phyloP scores from a whole-genome alignment of 2,329 filamentous ascomycete species.

The Fusarium napiforme region DNA sequence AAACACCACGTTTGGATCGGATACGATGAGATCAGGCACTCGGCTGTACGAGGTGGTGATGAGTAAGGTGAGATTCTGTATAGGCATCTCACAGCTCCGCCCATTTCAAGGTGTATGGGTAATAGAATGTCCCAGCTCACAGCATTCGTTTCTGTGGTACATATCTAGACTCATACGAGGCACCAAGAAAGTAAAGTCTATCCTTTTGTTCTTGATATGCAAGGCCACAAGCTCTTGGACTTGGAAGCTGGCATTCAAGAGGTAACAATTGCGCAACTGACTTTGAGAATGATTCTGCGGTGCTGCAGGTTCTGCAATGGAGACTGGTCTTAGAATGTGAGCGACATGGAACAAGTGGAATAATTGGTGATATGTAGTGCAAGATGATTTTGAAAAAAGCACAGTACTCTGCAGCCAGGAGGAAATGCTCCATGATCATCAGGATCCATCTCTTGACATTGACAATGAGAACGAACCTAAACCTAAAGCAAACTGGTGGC shows the following conservation, averaged over 20 bases:
- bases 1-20: background rate
- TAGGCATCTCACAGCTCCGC: background rate
- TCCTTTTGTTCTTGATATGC: background rate
- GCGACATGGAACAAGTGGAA: background rate
- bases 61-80: slow-evolving; percentile 3
- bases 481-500: background rate
- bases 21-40: slow-evolving; percentile 22
- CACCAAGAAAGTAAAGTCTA: background rate
- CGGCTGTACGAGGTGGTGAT: slow-evolving; percentile 8
- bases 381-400: background rate
- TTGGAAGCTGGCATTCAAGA: background rate
- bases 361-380: background rate
- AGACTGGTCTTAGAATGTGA: background rate
- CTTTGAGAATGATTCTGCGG: background rate
- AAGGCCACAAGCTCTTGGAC: background rate
- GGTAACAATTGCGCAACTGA: background rate
- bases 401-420: background rate
- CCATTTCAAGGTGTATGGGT: background rate
- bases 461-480: background rate
- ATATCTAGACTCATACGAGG: background rate
- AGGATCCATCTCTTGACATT: background rate
- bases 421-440: background rate
- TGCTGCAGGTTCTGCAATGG: background rate
- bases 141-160: background rate
- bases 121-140: background rate